Percentiles rank a stretch among this genome's conserved stretches.
Evolutionary conservation across 192 early-diverging fungal genomes (phyloP).

Genomic region (Coemansia sp.): DNA sequence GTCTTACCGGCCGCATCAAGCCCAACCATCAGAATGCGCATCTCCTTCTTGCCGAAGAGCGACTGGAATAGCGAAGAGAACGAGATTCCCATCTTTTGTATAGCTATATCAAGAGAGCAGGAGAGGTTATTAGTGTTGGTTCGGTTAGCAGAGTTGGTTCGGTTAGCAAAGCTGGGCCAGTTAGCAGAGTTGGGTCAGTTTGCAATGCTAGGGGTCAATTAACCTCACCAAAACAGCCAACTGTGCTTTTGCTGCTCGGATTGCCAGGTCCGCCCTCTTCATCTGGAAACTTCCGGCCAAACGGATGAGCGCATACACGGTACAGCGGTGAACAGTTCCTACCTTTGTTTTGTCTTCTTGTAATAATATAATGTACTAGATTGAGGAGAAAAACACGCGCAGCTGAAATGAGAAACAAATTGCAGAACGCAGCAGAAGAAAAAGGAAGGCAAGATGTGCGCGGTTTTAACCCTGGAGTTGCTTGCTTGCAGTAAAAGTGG

Average conservation of each 20-base stretch:
- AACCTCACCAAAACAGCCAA: no score
- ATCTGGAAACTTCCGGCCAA: not conserved
- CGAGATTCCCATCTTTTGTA: conserved; percentile 78
- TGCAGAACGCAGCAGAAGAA: conserved; percentile 9
- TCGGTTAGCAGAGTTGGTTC: not conserved
- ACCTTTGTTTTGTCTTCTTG: conserved; percentile 23
- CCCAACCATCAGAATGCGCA: conserved; percentile 95
- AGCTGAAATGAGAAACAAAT: conserved; percentile 22
- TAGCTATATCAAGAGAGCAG: not conserved
- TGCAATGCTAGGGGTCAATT: not conserved
- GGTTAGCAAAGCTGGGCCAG: not conserved
- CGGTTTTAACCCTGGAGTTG: conserved; percentile 2
- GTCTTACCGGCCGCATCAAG: conserved; percentile 97
- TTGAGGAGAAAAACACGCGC: conserved; percentile 20
- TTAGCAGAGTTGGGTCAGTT: not conserved
- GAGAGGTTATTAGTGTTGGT: not conserved
- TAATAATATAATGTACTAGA: conserved; percentile 18
- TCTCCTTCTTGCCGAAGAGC: conserved; percentile 92
- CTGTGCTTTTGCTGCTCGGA: not conserved
- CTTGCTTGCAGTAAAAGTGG: not conserved
- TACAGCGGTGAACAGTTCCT: conserved; percentile 1
- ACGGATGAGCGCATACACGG: not conserved
- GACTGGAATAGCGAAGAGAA: conserved; percentile 74
- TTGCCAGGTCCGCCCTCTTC: not conserved
- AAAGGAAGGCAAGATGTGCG: not conserved